Evolutionary conservation across 768 basidiomycete genomes (phyloP), one percentile per base, ranked within the genome.

Genomic region (Russula ochroleuca): DNA sequence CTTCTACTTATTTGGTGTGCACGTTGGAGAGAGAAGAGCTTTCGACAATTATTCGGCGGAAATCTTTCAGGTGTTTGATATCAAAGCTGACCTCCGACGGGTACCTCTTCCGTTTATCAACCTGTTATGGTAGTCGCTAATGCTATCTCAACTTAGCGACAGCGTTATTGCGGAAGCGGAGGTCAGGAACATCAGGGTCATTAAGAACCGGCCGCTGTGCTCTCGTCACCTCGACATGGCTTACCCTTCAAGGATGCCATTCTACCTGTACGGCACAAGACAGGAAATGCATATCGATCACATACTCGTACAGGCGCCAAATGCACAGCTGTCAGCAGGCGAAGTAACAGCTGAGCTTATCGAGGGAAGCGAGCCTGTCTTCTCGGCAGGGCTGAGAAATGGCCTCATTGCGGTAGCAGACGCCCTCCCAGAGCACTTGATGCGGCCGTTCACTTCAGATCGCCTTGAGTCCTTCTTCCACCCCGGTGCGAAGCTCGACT

Each of bases 261-360:
- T 80, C 71, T 78, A 77, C 66, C 64, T 80, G 21, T 80, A 78
- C 51, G 77, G 78, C 25, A 72, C 72, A 8, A 11, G 48, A 5
- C 49, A 61, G 47, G 68, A 75, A 48, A 52, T 59, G 31, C 72
- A 76, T 68, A 68, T 80, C 56, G 77, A 78, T 47, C 78, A 79
- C 62, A 37, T 71, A 41, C 65, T 72, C 47, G 49, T 71, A 21
- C 57, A 47, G 25, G 68, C 56, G 2, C 69, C 70, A 40, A 72
- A 72, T 23, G 66, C 63, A 21, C 71, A 71, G 59, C 21, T 72
- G 17, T 59, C 62, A 9, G 66, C 68, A n/a, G 65, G 65, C 47
- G 49, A 60, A 11, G 67, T 70, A 15, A 17, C 54, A 15, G 47
- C 68, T 5, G 61, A 67, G 40, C 28, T 68, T 28, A 13, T 49